phyloP scores from a whole-genome alignment of 805 yeast genomes.

The Saccharomycopsis oosterbeekiorum region DNA sequence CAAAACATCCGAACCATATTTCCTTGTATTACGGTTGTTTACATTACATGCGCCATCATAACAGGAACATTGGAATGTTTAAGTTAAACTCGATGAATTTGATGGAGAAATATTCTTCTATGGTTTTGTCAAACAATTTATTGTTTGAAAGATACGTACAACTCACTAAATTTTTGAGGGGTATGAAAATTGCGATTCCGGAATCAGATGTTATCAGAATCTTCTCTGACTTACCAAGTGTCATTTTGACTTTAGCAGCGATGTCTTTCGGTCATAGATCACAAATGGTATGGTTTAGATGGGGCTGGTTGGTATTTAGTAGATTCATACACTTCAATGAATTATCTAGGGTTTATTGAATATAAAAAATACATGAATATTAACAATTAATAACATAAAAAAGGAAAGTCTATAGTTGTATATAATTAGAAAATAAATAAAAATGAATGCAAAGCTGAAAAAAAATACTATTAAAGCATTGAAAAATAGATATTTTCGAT shows the following conservation, averaged over 20 bases:
- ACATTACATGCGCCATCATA: slow-evolving; percentile 24
- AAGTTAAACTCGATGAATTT: slow-evolving; percentile 26
- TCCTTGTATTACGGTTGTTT: slow-evolving; percentile 46
- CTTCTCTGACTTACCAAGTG: slow-evolving; percentile 26
- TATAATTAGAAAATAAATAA: not conserved
- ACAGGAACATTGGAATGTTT: slow-evolving; percentile 22
- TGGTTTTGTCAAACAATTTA: slow-evolving; percentile 10
- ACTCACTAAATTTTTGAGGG: not conserved
- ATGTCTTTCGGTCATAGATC: slow-evolving; percentile 78
- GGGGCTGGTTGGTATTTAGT: slow-evolving; percentile 74
- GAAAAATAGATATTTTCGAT: not conserved
- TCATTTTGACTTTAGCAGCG: slow-evolving; percentile 41
- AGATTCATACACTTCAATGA: slow-evolving; percentile 74
- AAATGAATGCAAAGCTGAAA: not conserved
- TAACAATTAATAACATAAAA: not conserved
- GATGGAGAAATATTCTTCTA: slow-evolving; percentile 21
- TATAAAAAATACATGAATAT: not conserved
- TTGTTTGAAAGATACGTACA: slow-evolving; percentile 2
- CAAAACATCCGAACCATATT: slow-evolving; percentile 80
- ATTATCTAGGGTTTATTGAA: slow-evolving; percentile 26
- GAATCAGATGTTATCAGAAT: slow-evolving; percentile 3
- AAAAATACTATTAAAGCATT: too few species aligned
- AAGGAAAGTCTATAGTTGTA: not conserved
- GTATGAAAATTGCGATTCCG: not conserved
- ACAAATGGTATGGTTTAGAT: slow-evolving; percentile 94